Evolutionary conservation across 2,329 filamentous ascomycete genomes (phyloP).

Genomic region (Leptoxyphium fumago): DNA sequence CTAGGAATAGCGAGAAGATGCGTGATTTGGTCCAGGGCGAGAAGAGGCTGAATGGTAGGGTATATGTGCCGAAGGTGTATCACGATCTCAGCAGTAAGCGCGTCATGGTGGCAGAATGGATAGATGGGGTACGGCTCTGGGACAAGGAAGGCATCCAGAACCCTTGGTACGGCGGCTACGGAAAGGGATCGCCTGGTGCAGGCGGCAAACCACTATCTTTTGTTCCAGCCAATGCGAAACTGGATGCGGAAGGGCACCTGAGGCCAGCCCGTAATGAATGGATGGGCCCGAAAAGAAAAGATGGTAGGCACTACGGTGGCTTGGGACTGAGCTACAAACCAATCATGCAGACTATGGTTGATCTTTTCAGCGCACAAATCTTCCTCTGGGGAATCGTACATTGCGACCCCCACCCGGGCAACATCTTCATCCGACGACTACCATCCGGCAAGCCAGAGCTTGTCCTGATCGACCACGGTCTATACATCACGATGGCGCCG

Average conservation of each 20-base stretch:
- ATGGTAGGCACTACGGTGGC: constrained; percentile 40
- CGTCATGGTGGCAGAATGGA: constrained; percentile 93
- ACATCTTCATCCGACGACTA: constrained; percentile 84
- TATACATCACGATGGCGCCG: constrained; percentile 83
- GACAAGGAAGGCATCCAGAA: constrained; percentile 70
- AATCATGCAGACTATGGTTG: constrained; percentile 93
- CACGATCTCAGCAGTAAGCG: constrained; percentile 67
- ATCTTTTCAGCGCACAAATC: constrained; percentile 94
- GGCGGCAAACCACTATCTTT: constrained; percentile 47
- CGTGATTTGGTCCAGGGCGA: constrained; percentile 59
- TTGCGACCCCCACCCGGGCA: constrained; percentile 93
- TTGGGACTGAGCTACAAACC: constrained; percentile 69
- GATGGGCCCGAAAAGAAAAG: constrained; percentile 52
- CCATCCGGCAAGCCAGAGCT: constrained; percentile 74
- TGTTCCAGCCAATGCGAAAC: constrained; percentile 23
- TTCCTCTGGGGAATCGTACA: constrained; percentile 94
- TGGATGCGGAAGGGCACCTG: constrained; percentile 40
- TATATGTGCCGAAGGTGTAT: constrained; percentile 81
- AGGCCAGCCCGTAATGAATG: constrained; percentile 72
- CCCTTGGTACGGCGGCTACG: constrained; percentile 64
- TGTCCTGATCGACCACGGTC: constrained; percentile 90
- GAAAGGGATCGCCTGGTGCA: constrained; percentile 63
- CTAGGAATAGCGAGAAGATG: constrained; percentile 77
- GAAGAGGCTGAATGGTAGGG: constrained; percentile 57
- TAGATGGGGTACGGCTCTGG: constrained; percentile 86